phyloP scores from a whole-genome alignment of 208 protist genomes.

The Wallacemonas collosoma region DNA sequence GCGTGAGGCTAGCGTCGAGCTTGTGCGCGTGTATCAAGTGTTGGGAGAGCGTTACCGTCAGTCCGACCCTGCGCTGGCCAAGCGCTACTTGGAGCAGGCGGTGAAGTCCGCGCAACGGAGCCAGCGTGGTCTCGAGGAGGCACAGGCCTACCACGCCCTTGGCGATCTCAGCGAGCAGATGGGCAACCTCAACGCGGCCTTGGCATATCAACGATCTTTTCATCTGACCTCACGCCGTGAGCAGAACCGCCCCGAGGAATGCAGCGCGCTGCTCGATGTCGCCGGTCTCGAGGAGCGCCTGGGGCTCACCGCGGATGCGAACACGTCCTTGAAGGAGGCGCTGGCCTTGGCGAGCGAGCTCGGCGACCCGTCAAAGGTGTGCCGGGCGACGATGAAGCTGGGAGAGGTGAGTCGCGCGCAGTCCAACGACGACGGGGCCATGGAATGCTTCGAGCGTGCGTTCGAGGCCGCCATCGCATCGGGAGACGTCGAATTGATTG shows the following conservation, averaged over 20 bases:
- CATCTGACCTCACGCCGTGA: conserved; percentile 51
- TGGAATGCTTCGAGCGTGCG: conserved; percentile 75
- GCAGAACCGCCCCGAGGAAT: conserved; percentile 45
- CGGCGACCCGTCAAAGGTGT: conserved; percentile 62
- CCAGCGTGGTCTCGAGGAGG: conserved; percentile 44
- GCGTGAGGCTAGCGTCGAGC: conserved; percentile 42
- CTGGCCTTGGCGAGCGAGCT: conserved; percentile 72
- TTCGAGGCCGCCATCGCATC: conserved; percentile 67
- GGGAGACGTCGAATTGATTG: conserved; percentile 65
- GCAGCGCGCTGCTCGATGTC: conserved; percentile 62
- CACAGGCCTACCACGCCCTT: conserved; percentile 61
- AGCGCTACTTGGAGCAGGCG: conserved; percentile 53
- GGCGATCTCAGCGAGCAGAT: conserved; percentile 73
- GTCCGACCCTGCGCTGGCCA: conserved; percentile 35
- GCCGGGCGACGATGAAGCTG: conserved; percentile 80
- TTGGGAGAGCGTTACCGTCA: conserved; percentile 38
- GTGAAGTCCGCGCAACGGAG: conserved; percentile 47
- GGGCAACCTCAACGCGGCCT: conserved; percentile 61
- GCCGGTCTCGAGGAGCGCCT: conserved; percentile 85
- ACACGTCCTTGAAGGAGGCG: conserved; percentile 60
- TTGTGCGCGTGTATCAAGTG: conserved; percentile 71
- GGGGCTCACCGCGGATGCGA: conserved; percentile 61
- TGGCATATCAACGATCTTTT: conserved; percentile 72
- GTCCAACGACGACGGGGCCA: conserved; percentile 53
- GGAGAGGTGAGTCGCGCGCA: conserved; percentile 68